phyloP scores from a whole-genome alignment of 78 protist species.

The Chrysochromulina parva region DNA sequence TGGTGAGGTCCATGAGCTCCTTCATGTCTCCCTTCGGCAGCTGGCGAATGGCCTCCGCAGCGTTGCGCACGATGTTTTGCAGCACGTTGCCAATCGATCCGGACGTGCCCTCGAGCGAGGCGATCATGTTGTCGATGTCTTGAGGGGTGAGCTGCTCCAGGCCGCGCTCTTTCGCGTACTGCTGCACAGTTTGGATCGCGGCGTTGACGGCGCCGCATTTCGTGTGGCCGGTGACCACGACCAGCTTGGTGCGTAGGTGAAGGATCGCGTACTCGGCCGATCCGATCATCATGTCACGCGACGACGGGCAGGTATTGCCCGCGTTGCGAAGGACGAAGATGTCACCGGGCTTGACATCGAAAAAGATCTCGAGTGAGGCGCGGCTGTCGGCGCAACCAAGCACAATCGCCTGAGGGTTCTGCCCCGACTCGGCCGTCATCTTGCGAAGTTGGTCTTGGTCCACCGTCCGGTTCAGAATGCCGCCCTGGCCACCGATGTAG shows the following conservation, averaged over 20 bases:
- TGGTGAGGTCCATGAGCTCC: too few relatives aligned
- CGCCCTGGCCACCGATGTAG: not conserved
- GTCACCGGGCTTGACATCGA: not conserved
- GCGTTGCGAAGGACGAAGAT: not conserved
- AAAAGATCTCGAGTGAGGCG: not conserved
- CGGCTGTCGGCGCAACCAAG: conserved; percentile 13
- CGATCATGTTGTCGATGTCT: too few relatives aligned
- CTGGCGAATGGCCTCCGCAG: too few relatives aligned
- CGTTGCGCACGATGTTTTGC: too few relatives aligned
- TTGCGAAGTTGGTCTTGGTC: not conserved
- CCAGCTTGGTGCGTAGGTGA: not conserved
- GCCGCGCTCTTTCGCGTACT: too few relatives aligned
- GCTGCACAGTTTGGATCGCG: too few relatives aligned
- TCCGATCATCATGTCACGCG: not conserved
- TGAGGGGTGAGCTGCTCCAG: too few relatives aligned
- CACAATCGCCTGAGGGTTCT: not conserved
- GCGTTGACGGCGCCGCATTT: not conserved
- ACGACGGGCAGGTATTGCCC: not conserved
- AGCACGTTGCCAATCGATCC: too few relatives aligned
- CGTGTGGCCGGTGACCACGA: not conserved
- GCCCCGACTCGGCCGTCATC: not conserved
- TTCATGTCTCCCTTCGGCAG: too few relatives aligned
- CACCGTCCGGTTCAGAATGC: not conserved
- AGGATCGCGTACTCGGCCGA: not conserved
- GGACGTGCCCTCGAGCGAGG: too few relatives aligned